Percentiles rank a stretch among this genome's conserved stretches.
Evolutionary conservation across 139 green algal genomes (phyloP).

Genomic region (Picocystis salinarum): DNA sequence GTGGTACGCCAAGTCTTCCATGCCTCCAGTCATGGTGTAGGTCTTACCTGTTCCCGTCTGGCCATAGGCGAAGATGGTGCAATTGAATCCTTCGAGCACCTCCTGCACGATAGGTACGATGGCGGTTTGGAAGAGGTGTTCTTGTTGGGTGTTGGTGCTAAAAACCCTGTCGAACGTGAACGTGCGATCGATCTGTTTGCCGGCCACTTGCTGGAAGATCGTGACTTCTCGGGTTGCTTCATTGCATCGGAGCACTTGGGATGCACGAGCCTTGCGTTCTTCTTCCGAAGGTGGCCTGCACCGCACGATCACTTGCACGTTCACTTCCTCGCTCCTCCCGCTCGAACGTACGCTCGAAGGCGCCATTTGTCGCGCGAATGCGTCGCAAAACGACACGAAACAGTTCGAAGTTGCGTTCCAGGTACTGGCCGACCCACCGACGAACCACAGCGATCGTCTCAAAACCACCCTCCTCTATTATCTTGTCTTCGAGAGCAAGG

Average conservation of each 20-base stretch:
- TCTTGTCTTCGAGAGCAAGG: no score
- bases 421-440: no score
- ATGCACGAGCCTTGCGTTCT: slow-evolving; percentile 36
- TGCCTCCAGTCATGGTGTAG: slow-evolving; percentile 2
- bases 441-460: no score
- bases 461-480: no score
- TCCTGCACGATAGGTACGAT: slow-evolving; percentile 86
- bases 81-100: slow-evolving; percentile 78
- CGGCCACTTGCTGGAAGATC: slow-evolving; percentile 48
- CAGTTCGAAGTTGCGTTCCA: no score
- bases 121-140: slow-evolving; percentile 62
- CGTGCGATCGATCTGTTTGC: slow-evolving; percentile 53
- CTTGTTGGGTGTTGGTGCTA: slow-evolving; percentile 51
- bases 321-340: slow-evolving; percentile 34
- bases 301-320: slow-evolving; percentile 86
- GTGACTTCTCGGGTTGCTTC: slow-evolving; percentile 57
- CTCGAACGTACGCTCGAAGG: no score
- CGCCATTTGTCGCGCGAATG: no score
- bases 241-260: slow-evolving; percentile 60
- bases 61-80: slow-evolving; percentile 62
- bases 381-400: no score
- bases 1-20: no score
- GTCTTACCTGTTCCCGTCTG: slow-evolving; percentile 4
- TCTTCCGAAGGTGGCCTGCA: slow-evolving; percentile 70
- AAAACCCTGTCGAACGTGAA: slow-evolving; percentile 96